These are phyloP conservation scores for Zea luxurians DNA, from an alignment of 176 grass and related monocot species.

Conservation along the genomic window DNA sequence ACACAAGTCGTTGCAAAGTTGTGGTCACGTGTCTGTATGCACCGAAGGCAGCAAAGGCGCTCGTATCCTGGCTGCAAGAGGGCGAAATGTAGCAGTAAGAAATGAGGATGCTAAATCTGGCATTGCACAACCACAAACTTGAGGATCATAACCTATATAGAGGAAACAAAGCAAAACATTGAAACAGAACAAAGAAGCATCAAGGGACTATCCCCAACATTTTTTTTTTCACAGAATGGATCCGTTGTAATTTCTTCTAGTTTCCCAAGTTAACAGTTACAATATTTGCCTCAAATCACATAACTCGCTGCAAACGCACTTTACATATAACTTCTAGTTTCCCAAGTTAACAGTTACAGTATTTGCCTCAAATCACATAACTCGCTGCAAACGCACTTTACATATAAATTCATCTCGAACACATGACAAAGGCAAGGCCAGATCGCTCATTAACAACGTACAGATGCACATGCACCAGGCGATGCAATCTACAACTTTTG, in stretches of 20 bases:
- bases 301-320: neutral
- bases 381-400: neutral
- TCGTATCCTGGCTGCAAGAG: slow-evolving; percentile 60
- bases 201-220: neutral
- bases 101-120: neutral
- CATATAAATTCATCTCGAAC: neutral
- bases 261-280: neutral
- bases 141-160: neutral
- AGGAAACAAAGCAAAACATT: neutral
- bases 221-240: neutral
- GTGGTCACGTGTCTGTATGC: slow-evolving; percentile 83
- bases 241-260: neutral
- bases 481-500: neutral
- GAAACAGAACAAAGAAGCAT: neutral
- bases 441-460: too few species aligned
- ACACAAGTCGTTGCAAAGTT: slow-evolving; percentile 79
- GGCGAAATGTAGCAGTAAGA: neutral
- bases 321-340: neutral
- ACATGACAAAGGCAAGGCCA: neutral
- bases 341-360: too few species aligned
- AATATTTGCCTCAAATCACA: neutral
- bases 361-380: neutral
- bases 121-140: neutral
- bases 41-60: slow-evolving; percentile 75
- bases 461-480: neutral